A percentile compares a stretch with the other conserved stretches of the same genome.
phyloP scores from a whole-genome alignment of 345 rosid species.

The Gynandropsis gynandra region DNA sequence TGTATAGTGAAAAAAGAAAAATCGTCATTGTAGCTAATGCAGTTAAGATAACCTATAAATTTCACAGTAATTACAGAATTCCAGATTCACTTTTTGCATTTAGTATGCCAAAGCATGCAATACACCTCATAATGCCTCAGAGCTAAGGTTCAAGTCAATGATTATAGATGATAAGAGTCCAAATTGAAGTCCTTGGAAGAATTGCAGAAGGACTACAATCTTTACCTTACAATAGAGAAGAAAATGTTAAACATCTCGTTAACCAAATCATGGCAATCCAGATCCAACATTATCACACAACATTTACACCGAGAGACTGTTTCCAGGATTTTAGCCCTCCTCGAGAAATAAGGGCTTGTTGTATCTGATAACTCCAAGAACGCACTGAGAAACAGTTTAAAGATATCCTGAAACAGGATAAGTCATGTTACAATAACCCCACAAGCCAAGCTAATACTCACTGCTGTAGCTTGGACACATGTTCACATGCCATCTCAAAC shows the following conservation, averaged over 20 bases:
- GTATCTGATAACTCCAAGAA: slow-evolving; percentile 70
- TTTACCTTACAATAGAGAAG: slow-evolving; percentile 72
- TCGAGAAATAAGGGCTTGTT: slow-evolving; percentile 57
- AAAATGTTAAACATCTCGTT: slow-evolving; percentile 64
- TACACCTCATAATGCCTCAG: slow-evolving; percentile 1
- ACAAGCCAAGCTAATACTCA: not conserved
- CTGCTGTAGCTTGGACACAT: not conserved
- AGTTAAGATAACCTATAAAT: slow-evolving; percentile 8
- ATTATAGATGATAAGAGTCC: not conserved
- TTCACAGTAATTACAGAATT: not conserved
- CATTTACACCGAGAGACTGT: slow-evolving; percentile 64
- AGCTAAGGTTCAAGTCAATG: not conserved
- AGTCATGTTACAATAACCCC: slow-evolving; percentile 7
- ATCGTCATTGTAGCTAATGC: slow-evolving; percentile 10
- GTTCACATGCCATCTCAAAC: slow-evolving; percentile 6
- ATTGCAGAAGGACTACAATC: not conserved
- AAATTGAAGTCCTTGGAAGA: not conserved
- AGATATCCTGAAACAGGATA: slow-evolving; percentile 50
- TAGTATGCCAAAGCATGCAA: slow-evolving; percentile 7
- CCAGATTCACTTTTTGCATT: not conserved
- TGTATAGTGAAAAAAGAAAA: slow-evolving; percentile 24
- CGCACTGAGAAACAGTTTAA: slow-evolving; percentile 47
- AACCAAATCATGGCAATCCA: slow-evolving; percentile 54
- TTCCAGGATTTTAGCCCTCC: slow-evolving; percentile 79
- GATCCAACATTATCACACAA: slow-evolving; percentile 69